Percentiles rank a stretch among this genome's conserved stretches.
Evolutionary conservation across 176 grass and related monocot genomes (phyloP).

Genomic region (Phoenix roebelenii): DNA sequence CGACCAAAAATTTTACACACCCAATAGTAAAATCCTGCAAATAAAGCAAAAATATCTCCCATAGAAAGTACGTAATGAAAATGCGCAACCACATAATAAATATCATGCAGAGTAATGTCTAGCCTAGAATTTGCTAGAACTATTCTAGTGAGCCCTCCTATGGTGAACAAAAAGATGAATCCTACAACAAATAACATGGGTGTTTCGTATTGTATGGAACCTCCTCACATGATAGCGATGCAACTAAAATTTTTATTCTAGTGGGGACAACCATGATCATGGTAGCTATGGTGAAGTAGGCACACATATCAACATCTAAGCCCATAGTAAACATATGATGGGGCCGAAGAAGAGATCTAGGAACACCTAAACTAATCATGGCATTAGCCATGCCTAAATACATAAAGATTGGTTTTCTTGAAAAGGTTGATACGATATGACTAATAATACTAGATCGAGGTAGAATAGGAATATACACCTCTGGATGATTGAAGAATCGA

Average conservation of each 20-base stretch:
- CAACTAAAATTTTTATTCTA: conserved; percentile 2
- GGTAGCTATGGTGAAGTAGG: too few species aligned
- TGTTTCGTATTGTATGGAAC: conserved; percentile 12
- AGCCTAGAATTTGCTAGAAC: background rate
- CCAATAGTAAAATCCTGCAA: too few species aligned
- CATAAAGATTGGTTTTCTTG: background rate
- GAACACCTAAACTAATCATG: background rate
- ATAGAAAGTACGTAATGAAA: too few species aligned
- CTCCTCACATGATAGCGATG: conserved; percentile 5
- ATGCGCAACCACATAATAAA: background rate
- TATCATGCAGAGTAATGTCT: background rate
- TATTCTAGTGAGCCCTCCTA: background rate
- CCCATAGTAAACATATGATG: background rate
- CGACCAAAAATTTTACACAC: too few species aligned
- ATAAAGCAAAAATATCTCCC: too few species aligned
- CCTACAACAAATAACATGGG: conserved; percentile 3
- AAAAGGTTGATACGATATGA: background rate
- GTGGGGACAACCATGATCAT: too few species aligned
- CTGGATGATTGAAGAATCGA: background rate
- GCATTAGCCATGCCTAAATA: background rate
- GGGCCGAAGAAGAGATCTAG: background rate
- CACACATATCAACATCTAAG: background rate
- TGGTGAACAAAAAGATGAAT: background rate
- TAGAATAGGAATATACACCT: background rate
- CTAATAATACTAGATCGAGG: background rate